Conservation (phyloP, 1,284 basidiomycete genomes). For the Ceratobasidium sp. region DNA sequence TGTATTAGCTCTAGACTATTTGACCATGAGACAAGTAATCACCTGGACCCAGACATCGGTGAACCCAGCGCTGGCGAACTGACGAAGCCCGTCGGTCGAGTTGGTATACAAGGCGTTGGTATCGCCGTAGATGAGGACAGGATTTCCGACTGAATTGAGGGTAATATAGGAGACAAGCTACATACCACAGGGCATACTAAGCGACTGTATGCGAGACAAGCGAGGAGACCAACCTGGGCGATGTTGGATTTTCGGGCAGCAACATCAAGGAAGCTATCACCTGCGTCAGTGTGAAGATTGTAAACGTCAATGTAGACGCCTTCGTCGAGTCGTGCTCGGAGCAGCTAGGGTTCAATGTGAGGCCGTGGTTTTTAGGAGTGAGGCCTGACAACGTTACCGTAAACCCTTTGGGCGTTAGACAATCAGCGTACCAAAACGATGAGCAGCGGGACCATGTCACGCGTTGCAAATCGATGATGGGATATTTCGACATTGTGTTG, state of each 20-base stretch:
- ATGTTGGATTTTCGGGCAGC: conserved; percentile 55
- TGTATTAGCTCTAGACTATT: neutral
- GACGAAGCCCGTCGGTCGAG: conserved; percentile 23
- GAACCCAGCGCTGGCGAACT: conserved; percentile 20
- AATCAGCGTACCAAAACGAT: conserved; percentile 54
- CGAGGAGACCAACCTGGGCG: conserved; percentile 51
- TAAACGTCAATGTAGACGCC: conserved; percentile 57
- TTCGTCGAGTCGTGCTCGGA: conserved; percentile 53
- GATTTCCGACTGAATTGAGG: conserved; percentile 54
- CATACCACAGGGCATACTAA: neutral
- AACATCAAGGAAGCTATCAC: conserved; percentile 54
- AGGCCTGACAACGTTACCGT: conserved; percentile 44
- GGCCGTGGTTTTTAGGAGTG: neutral
- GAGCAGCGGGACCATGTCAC: conserved; percentile 56
- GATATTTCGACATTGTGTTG: conserved; percentile 57
- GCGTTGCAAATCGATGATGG: conserved; percentile 55
- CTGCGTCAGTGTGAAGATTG: conserved; percentile 58
- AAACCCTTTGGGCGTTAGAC: conserved; percentile 59
- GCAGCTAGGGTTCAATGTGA: conserved; percentile 47
- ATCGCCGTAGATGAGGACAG: conserved; percentile 54
- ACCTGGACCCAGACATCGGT: conserved; percentile 46
- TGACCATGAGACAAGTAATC: too few relatives aligned
- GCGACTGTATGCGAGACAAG: neutral
- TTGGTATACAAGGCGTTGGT: conserved; percentile 57
- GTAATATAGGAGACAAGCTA: conserved; percentile 52